Base-by-base conservation (phyloP, 805 yeast species). In the Wickerhamiella alocasiicola region DNA sequence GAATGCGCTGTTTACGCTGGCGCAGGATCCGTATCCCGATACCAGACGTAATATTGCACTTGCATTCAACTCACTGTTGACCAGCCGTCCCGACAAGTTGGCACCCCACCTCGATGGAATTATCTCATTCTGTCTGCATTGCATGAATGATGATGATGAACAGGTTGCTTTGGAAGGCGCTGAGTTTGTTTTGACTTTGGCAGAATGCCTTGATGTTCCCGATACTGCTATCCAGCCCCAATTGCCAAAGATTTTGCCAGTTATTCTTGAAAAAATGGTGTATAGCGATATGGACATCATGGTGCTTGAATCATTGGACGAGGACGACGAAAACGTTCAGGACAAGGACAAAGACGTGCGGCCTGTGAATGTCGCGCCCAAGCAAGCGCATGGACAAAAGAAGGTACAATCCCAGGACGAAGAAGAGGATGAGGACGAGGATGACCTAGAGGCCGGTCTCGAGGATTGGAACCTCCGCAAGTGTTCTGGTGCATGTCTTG, bases 401-500 rank as follows among this genome's bases (percentile, higher is more conserved):
- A 48, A 52, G 15, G 23, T 17, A 13, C 35, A 43, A 36, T 39
- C 44, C 27, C 49, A 43, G 28, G 76, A 70, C 12, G 77, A 72
- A 31, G 77, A 69, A 21, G 79, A 71, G 11, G 82, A 73, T 12
- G 83, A 74, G 19, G 88, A 76, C 23, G 91, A 77, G 9, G 87
- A 74, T 21, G 84, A 74, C 36, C 81, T 72, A 39, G 80, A 70
- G 36, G 78, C 70, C 42, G 76, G 71, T 27, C 68, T 76, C 34
- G 74, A 77, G 26, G 83, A 76, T 51, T 91, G 98, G 98, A 84
- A 78, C 52, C 62, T 91, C 44, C 71, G 98, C 54, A 88, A 88
- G 61, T 88, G 97, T 59, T 70, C 94, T 4, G 97, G 97, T 3
- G 91, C 96, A 3, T 80, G 96, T 0, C 66, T 91, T 31, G 98